Conservation (phyloP, 2,329 filamentous ascomycete genomes). For the Cladophialophora psammophila region DNA sequence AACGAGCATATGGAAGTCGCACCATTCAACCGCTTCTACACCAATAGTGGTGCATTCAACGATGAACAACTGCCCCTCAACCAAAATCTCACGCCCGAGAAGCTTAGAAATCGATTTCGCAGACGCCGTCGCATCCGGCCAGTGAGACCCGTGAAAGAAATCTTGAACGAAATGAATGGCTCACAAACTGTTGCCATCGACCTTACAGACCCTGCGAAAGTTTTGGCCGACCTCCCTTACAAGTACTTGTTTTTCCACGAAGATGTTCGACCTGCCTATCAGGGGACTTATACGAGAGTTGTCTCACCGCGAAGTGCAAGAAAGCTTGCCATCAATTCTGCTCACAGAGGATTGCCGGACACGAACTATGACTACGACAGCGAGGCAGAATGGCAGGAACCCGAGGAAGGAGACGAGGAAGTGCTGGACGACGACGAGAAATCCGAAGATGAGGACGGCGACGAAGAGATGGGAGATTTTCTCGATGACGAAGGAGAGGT, state of each 20-base stretch:
- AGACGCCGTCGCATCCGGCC: conserved; percentile 28
- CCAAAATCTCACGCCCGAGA: conserved; percentile 23
- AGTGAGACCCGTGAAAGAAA: conserved; percentile 62
- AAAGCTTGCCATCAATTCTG: conserved; percentile 63
- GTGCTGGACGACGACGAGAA: conserved; percentile 71
- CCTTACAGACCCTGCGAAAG: conserved; percentile 40
- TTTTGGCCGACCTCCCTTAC: conserved; percentile 52
- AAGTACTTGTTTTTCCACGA: conserved; percentile 67
- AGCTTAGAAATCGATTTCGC: conserved; percentile 22
- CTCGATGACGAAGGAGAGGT: conserved; percentile 84
- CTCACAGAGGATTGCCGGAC: conserved; percentile 59
- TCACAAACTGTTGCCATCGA: conserved; percentile 48
- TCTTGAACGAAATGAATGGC: conserved; percentile 65
- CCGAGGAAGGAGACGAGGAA: conserved; percentile 75
- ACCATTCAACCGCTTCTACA: conserved; percentile 48
- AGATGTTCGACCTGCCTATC: conserved; percentile 69
- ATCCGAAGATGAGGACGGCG: conserved; percentile 68
- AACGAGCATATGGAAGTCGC: conserved; percentile 77
- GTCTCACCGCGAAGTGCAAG: conserved; percentile 50
- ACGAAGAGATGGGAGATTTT: conserved; percentile 88
- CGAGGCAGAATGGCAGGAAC: conserved; percentile 71
- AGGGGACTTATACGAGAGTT: conserved; percentile 65
- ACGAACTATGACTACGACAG: conserved; percentile 72
- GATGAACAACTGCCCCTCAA: conserved; percentile 17
- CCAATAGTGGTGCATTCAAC: conserved; percentile 7